Percentiles rank a stretch among this genome's conserved stretches.
Evolutionary conservation across 371 early-diverging fungal genomes (phyloP).

Genomic region (Rhizopus arrhizus): DNA sequence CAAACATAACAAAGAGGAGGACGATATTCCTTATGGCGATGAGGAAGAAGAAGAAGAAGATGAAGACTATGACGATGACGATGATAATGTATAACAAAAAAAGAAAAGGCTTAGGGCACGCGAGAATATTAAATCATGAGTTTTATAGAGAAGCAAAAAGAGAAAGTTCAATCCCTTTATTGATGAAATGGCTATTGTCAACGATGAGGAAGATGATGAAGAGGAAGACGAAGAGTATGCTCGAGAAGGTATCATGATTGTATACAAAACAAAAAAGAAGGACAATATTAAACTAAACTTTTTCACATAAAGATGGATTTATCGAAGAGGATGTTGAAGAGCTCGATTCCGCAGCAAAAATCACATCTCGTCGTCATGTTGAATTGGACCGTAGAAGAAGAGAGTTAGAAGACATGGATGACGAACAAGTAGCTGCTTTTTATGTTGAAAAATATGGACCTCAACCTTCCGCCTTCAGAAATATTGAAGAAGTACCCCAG

Average conservation of each 20-base stretch:
- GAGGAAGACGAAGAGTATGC: constrained; percentile 72
- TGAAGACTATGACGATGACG: constrained; percentile 24
- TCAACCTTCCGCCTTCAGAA: constrained; percentile 51
- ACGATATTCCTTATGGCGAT: constrained; percentile 22
- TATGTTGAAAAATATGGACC: constrained; percentile 78
- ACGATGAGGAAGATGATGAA: constrained; percentile 71
- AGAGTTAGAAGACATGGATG: constrained; percentile 75
- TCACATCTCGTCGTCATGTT: constrained; percentile 53
- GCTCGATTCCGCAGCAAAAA: constrained; percentile 64
- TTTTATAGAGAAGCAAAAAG: constrained; percentile 43
- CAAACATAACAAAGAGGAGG: constrained; percentile 15
- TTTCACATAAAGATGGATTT: constrained; percentile 56
- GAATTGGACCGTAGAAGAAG: constrained; percentile 72
- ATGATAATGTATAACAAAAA: constrained; percentile 8
- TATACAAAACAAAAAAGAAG: constrained; percentile 5
- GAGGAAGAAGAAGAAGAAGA: constrained; percentile 26
- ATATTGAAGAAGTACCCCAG: constrained; percentile 79
- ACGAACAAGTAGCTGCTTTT: constrained; percentile 82
- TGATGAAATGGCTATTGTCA: constrained; percentile 63
- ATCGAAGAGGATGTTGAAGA: constrained; percentile 70
- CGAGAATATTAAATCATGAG: background rate
- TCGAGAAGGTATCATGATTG: constrained; percentile 44
- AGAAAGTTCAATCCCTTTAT: constrained; percentile 55
- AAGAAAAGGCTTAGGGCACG: background rate
- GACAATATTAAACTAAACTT: constrained; percentile 1